Evolutionary conservation across 176 grass and related monocot genomes (phyloP).

Genomic region (Musa troglodytarum): DNA sequence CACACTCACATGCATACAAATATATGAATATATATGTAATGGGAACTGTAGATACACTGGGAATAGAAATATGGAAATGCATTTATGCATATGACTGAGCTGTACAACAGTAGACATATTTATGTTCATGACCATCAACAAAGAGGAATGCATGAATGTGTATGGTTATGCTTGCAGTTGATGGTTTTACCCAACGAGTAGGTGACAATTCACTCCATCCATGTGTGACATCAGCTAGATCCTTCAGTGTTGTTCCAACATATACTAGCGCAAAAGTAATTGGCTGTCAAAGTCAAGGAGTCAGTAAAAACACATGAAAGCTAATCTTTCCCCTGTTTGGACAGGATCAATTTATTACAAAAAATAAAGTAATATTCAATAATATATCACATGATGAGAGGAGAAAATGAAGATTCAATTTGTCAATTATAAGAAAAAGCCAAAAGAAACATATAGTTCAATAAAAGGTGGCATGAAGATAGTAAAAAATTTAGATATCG

Average conservation of each 20-base stretch:
- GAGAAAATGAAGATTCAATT: too few species aligned
- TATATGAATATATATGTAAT: background rate
- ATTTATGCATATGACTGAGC: too few species aligned
- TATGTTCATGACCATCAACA: background rate
- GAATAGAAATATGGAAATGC: too few species aligned
- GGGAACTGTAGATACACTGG: background rate
- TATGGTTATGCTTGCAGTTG: background rate
- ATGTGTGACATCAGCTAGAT: slow-evolving; percentile 4
- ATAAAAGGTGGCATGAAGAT: too few species aligned
- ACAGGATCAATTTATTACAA: too few species aligned
- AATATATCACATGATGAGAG: too few species aligned
- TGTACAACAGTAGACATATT: background rate
- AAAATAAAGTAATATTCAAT: too few species aligned
- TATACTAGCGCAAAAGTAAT: slow-evolving; percentile 1
- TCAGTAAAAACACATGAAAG: too few species aligned
- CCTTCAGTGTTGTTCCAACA: slow-evolving; percentile 8
- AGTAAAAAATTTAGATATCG: too few species aligned
- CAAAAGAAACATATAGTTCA: too few species aligned
- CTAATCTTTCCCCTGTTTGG: too few species aligned
- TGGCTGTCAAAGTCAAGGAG: background rate
- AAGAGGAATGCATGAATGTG: background rate
- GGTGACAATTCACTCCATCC: slow-evolving; percentile 3
- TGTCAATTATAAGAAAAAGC: too few species aligned
- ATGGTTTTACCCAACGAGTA: background rate
- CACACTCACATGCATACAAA: background rate